Evolutionary conservation across 352 stramenopile species (phyloP).

Genomic region (Aphanomyces astaci): DNA sequence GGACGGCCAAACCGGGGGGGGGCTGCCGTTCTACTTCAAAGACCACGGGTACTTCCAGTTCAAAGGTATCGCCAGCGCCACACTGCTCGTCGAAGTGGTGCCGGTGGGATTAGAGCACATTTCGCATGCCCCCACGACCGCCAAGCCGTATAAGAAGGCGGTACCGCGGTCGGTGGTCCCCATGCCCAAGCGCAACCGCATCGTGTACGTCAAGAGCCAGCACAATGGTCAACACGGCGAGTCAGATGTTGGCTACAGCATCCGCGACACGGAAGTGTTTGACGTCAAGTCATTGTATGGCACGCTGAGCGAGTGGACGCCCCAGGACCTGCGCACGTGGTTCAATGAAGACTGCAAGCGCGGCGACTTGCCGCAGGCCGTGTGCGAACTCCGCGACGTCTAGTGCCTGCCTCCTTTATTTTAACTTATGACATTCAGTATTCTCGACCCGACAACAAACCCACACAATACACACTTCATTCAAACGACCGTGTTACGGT

Average conservation of each 20-base stretch:
- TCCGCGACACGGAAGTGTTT: conserved; percentile 69
- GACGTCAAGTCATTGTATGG: conserved; percentile 20
- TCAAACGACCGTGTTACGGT: too few species aligned
- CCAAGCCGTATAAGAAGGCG: conserved; percentile 29
- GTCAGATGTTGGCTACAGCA: conserved; percentile 55
- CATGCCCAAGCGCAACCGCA: conserved; percentile 51
- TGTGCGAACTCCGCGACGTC: background rate
- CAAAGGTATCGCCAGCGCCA: conserved; percentile 78
- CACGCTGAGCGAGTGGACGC: conserved; percentile 11
- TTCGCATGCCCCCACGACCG: conserved; percentile 29
- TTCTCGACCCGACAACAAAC: too few species aligned
- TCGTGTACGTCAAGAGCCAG: conserved; percentile 41
- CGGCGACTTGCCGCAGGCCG: background rate
- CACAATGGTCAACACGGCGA: conserved; percentile 52
- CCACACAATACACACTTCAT: too few species aligned
- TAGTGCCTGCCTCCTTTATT: too few species aligned
- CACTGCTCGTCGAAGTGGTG: conserved; percentile 71
- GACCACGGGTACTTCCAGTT: conserved; percentile 75
- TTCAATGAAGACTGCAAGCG: conserved; percentile 22
- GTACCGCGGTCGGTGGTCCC: conserved; percentile 31
- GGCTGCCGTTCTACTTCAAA: conserved; percentile 77
- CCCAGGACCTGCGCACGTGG: conserved; percentile 16
- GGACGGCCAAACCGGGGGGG: conserved; percentile 37
- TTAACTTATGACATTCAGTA: too few species aligned
- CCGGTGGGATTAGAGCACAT: conserved; percentile 51